Evolutionary conservation across 2,329 filamentous ascomycete species (phyloP).

Genomic region (Verticillium zaregamsianum): DNA sequence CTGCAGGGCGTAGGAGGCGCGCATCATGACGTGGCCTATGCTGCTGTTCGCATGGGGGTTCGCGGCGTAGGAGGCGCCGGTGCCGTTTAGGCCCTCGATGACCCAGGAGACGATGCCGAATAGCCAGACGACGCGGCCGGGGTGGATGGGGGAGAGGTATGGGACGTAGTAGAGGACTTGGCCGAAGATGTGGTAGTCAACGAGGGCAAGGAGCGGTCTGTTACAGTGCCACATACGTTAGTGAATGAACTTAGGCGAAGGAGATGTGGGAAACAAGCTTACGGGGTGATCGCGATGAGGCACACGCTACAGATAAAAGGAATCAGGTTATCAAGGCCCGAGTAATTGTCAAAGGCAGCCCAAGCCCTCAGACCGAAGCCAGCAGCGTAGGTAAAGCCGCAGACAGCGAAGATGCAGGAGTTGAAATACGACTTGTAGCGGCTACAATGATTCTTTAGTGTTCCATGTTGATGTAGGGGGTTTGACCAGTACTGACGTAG

Average conservation of each 20-base stretch:
- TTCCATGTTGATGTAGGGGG: neutral
- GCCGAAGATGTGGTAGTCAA: slow-evolving; percentile 61
- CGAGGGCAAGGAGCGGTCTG: slow-evolving; percentile 57
- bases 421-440: slow-evolving; percentile 48
- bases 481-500: slow-evolving; percentile 23
- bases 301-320: slow-evolving; percentile 40
- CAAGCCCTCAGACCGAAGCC: slow-evolving; percentile 52
- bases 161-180: slow-evolving; percentile 60
- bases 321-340: slow-evolving; percentile 20
- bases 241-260: neutral
- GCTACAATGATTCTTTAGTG: slow-evolving; percentile 20
- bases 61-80: slow-evolving; percentile 35
- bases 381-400: slow-evolving; percentile 43
- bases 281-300: slow-evolving; percentile 32
- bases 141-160: slow-evolving; percentile 50
- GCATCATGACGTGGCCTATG: slow-evolving; percentile 31
- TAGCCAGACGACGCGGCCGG: slow-evolving; percentile 36
- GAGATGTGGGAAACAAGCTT: slow-evolving; percentile 8
- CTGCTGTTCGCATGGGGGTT: slow-evolving; percentile 24
- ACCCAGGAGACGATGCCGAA: slow-evolving; percentile 42
- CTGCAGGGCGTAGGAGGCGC: slow-evolving; percentile 41
- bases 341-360: slow-evolving; percentile 36
- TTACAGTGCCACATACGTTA: neutral
- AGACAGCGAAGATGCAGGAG: slow-evolving; percentile 44
- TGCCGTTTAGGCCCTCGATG: slow-evolving; percentile 42